These are phyloP conservation scores for Domatiomyces globalis DNA, from an alignment of 2,329 filamentous ascomycete species.

Conservation along the genomic window DNA sequence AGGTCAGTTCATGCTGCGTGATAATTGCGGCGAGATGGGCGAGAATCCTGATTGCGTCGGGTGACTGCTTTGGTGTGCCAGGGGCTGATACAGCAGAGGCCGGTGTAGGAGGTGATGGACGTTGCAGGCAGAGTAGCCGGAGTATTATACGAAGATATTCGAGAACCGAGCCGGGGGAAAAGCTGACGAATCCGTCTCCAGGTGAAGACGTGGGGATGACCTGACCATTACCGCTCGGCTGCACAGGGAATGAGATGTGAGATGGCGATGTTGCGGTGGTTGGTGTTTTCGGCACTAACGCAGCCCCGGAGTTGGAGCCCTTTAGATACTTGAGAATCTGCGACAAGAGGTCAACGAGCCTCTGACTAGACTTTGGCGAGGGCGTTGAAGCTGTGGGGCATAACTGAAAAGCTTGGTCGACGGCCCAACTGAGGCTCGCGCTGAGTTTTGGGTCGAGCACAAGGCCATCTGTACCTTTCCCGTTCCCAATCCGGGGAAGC, in stretches of 20 bases:
- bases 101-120: slow-evolving; percentile 1
- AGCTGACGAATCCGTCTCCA: background rate
- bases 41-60: slow-evolving; percentile 14
- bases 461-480: slow-evolving; percentile 2
- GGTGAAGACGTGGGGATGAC: background rate
- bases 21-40: slow-evolving; percentile 19
- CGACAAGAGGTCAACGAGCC: slow-evolving; percentile 14
- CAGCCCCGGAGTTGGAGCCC: background rate
- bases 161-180: slow-evolving; percentile 3
- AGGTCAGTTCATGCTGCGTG: slow-evolving; percentile 22
- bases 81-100: slow-evolving; percentile 2
- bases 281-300: background rate
- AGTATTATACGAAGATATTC: slow-evolving; percentile 11
- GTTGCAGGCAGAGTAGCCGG: slow-evolving; percentile 14
- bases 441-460: slow-evolving; percentile 4
- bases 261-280: slow-evolving; percentile 3
- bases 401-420: slow-evolving; percentile 10
- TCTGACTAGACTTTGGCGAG: slow-evolving; percentile 6
- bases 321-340: slow-evolving; percentile 10
- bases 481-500: slow-evolving; percentile 3
- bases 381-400: slow-evolving; percentile 8
- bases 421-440: background rate
- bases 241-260: background rate
- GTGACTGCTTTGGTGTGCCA: slow-evolving; percentile 10
- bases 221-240: background rate